Percentiles rank a stretch among this genome's conserved stretches.
These are phyloP conservation scores for Bassia scoparia DNA, from an alignment of 148 eudicot species.

Conservation along the genomic window DNA sequence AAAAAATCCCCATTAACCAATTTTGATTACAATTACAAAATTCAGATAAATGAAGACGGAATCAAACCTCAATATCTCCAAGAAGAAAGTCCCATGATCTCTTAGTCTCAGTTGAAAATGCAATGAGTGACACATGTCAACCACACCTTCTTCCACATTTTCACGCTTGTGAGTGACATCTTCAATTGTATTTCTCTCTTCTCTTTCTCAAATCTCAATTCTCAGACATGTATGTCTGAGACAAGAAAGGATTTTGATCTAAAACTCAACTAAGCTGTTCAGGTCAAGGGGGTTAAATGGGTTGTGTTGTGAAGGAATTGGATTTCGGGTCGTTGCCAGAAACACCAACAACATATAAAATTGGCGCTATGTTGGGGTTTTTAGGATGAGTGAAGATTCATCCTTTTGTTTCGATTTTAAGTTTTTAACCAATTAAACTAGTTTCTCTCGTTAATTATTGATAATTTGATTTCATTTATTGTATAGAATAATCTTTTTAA, in stretches of 20 bases:
- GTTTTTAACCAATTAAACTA: too few relatives aligned
- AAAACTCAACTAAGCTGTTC: too few relatives aligned
- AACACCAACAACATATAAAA: neutral
- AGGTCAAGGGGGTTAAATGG: too few relatives aligned
- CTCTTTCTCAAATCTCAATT: neutral
- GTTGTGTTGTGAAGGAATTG: slow-evolving; percentile 4
- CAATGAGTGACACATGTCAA: slow-evolving; percentile 81
- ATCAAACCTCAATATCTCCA: slow-evolving; percentile 79
- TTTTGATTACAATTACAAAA: neutral
- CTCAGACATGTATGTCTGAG: neutral
- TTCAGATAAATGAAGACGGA: neutral
- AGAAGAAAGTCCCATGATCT: slow-evolving; percentile 99
- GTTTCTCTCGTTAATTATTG: too few relatives aligned
- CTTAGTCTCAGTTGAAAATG: slow-evolving; percentile 94
- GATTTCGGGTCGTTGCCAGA: neutral
- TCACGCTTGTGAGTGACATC: slow-evolving; percentile 61
- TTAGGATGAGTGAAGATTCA: too few relatives aligned
- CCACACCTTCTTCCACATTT: slow-evolving; percentile 96
- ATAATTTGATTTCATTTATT: too few relatives aligned
- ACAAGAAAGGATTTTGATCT: neutral
- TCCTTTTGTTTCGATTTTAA: too few relatives aligned
- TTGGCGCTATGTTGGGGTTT: too few relatives aligned
- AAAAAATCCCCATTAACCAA: slow-evolving; percentile 16
- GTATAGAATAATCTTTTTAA: too few relatives aligned
- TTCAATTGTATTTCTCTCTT: neutral